phyloP scores from a whole-genome alignment of 352 stramenopile species.

The Pythium aphanidermatum region DNA sequence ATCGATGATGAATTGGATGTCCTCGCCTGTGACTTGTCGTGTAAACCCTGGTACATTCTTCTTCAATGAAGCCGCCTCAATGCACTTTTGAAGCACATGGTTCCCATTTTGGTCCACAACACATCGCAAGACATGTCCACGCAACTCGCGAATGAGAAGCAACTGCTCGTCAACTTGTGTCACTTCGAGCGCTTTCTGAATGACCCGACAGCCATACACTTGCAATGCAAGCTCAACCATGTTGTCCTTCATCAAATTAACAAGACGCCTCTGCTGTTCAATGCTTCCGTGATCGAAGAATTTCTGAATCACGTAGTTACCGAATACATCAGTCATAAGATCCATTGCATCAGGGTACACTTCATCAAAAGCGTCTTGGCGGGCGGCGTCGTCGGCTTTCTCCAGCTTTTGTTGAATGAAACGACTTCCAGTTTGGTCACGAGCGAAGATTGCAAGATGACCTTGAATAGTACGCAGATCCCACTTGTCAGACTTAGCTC shows the following conservation, averaged over 20 bases:
- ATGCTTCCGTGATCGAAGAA: conserved; percentile 92
- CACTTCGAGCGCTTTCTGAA: conserved; percentile 91
- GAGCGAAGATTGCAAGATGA: conserved; percentile 81
- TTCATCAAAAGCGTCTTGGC: conserved; percentile 75
- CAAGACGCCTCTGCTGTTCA: conserved; percentile 83
- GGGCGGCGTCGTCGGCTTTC: conserved; percentile 65
- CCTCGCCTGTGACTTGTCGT: conserved; percentile 54
- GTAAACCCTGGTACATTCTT: conserved; percentile 11
- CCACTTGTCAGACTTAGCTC: conserved; percentile 74
- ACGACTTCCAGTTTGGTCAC: conserved; percentile 77
- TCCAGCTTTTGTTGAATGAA: conserved; percentile 90
- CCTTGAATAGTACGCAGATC: conserved; percentile 74
- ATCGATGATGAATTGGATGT: conserved; percentile 98
- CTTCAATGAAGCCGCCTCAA: conserved; percentile 84
- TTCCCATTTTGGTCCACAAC: conserved; percentile 98
- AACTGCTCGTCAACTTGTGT: conserved; percentile 70
- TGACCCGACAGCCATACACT: conserved; percentile 95
- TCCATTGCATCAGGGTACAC: conserved; percentile 71
- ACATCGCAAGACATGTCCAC: conserved; percentile 85
- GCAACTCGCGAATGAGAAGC: conserved; percentile 69
- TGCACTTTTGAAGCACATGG: conserved; percentile 99
- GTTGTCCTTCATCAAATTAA: conserved; percentile 87
- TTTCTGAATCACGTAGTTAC: conserved; percentile 99
- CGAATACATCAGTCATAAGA: conserved; percentile 95
- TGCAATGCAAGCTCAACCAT: conserved; percentile 95